Percentiles rank a stretch among this genome's conserved stretches.
These are phyloP conservation scores for Petrea volubilis DNA, from an alignment of 257 asterid species.

Conservation along the genomic window DNA sequence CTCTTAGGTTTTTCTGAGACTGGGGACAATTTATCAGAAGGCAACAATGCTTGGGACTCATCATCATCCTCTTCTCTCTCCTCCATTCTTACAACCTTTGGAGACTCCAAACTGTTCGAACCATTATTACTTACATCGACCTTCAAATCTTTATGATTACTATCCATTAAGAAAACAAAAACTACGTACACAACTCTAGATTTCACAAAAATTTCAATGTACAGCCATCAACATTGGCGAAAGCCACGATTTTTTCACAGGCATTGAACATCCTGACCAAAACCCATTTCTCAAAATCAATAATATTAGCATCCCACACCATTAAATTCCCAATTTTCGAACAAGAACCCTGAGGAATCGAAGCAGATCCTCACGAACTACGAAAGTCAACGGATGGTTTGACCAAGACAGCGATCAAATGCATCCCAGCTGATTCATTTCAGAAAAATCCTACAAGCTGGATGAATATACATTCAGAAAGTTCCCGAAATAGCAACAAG, in stretches of 20 bases:
- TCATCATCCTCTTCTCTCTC: conserved; percentile 59
- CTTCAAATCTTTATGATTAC: conserved; percentile 37
- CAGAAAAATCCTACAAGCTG: not conserved
- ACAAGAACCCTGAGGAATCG: conserved; percentile 17
- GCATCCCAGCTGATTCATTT: conserved; percentile 10
- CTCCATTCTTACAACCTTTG: conserved; percentile 40
- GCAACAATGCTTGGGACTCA: conserved; percentile 59
- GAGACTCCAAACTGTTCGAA: conserved; percentile 36
- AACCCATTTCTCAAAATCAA: conserved; percentile 30
- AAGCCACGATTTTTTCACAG: too few relatives aligned
- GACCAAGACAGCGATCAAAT: conserved; percentile 25
- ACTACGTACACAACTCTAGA: conserved; percentile 4
- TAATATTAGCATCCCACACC: conserved; percentile 1
- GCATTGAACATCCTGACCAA: too few relatives aligned
- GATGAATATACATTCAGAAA: not conserved
- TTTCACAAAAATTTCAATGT: conserved; percentile 15
- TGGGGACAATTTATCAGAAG: conserved; percentile 44
- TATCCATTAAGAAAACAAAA: conserved; percentile 45
- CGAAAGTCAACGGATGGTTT: conserved; percentile 43
- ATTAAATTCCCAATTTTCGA: conserved; percentile 26
- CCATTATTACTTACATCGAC: too few relatives aligned
- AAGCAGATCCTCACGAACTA: conserved; percentile 13
- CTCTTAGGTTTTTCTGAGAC: conserved; percentile 51
- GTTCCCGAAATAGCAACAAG: conserved; percentile 11
- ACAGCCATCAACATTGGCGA: conserved; percentile 14